Base-by-base conservation (phyloP, 306 rosid species). In the Delonix regia region DNA sequence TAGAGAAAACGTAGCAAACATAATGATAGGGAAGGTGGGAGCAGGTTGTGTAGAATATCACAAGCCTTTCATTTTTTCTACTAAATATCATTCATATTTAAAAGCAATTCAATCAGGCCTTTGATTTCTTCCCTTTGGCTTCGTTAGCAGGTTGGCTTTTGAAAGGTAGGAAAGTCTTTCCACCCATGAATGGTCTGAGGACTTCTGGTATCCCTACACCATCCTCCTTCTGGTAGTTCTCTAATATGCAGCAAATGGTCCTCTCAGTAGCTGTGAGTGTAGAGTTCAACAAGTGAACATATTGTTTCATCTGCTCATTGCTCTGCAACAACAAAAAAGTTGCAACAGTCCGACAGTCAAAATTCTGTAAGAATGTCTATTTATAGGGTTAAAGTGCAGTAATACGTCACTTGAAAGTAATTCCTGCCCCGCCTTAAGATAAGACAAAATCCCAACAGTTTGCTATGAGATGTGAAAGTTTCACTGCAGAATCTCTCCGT, bases 241-340 rank as follows among this genome's bases (percentile, higher is more conserved):
- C 99, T 6, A 95, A 96, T 82, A 95, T 92, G 92, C 96, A 89
- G 85, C 98, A 95, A 27, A 95, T 52, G 78, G 96, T 95, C 87
- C 99, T 89, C 92, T 92, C 98, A 1, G 99, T 95, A 19, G 99
- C 99, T 4, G 99, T 92, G 76, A 95, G 97, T n/a, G 99, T 95
- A 36, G 97, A 92, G 89, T 95, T 95, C 86, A 95, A 82, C 83
- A 95, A 76, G 81, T 95, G 99, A 60, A 81, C 90, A 21, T 92
- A 92, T 76, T 91, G 92, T 91, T 95, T 92, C 45, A 86, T 64
- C 73, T 92, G 97, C 76, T 91, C 96, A 73, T 90, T 92, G 89
- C 81, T 81, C 99, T 95, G 96, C 78, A 85, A 71, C 53, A 70
- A 57, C 64, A 57, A 44, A 76, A 56, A 81, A 27, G 21, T 72